Conservation (phyloP, 2,329 filamentous ascomycete genomes). For the Dactylellina drechsleri region DNA sequence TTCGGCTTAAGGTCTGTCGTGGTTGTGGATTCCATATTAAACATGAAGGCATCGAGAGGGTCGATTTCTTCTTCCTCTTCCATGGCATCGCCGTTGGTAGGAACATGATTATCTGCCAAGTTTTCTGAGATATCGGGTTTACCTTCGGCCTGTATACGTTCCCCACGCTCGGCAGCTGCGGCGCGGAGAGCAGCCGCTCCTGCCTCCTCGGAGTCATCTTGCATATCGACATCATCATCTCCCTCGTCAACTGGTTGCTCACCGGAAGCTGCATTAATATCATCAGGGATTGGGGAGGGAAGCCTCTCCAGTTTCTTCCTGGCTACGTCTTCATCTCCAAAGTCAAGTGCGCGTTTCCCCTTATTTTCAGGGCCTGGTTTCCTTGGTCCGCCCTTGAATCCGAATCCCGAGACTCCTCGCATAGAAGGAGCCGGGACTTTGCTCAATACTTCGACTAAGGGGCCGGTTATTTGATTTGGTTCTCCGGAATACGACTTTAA, state of each 20-base stretch:
- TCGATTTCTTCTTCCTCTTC: constrained; percentile 79
- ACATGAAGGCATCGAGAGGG: constrained; percentile 97
- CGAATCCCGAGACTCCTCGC: constrained; percentile 79
- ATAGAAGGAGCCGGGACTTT: constrained; percentile 72
- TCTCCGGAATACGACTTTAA: not conserved
- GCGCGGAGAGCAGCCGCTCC: constrained; percentile 84
- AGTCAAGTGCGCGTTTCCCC: constrained; percentile 78
- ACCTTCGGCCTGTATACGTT: constrained; percentile 66
- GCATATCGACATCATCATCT: constrained; percentile 78
- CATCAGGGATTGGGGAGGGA: constrained; percentile 74
- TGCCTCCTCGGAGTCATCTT: constrained; percentile 87
- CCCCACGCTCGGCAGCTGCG: constrained; percentile 84
- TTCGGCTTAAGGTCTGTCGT: constrained; percentile 56
- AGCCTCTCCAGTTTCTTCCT: constrained; percentile 91
- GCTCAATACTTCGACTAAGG: constrained; percentile 56
- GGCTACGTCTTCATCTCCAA: constrained; percentile 87
- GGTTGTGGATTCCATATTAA: constrained; percentile 60
- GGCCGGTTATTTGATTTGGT: constrained; percentile 55
- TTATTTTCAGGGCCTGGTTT: constrained; percentile 72
- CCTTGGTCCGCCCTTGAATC: constrained; percentile 74
- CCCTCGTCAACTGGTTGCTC: constrained; percentile 70
- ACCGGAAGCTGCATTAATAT: constrained; percentile 67
- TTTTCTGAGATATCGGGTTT: constrained; percentile 57
- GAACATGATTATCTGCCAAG: constrained; percentile 54
- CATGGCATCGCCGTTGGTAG: constrained; percentile 28